Conservation (phyloP, 805 yeast genomes). For the Candida corydali region DNA sequence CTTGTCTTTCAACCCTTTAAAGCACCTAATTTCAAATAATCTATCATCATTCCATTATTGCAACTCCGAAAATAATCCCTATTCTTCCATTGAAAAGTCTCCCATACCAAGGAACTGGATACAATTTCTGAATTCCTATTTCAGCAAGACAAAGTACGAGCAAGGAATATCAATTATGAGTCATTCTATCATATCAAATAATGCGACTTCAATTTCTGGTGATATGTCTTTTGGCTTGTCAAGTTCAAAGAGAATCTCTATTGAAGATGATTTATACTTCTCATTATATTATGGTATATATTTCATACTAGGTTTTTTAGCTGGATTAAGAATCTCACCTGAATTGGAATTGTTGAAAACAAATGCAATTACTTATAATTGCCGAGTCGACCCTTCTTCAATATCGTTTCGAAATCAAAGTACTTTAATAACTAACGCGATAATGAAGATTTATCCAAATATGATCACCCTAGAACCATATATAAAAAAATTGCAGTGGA, state of each 20-base stretch:
- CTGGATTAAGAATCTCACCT: constrained; percentile 6
- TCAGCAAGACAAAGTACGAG: not conserved
- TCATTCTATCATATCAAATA: constrained; percentile 2
- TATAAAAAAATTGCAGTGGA: constrained; percentile 6
- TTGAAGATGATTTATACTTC: constrained; percentile 3
- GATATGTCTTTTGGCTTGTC: constrained; percentile 4
- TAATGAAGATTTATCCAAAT: constrained; percentile 6
- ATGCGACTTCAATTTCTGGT: constrained; percentile 1
- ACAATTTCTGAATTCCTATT: constrained; percentile 2
- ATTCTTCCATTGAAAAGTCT: not conserved
- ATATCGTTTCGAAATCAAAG: not conserved
- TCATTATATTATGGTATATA: constrained; percentile 6
- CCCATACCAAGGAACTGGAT: constrained; percentile 8
- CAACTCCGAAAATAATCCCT: not conserved
- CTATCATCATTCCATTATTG: not conserved
- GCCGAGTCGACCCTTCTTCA: constrained; percentile 8
- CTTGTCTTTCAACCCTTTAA: not conserved
- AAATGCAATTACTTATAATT: constrained; percentile 3
- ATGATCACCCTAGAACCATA: not conserved
- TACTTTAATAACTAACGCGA: not conserved
- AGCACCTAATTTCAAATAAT: not conserved
- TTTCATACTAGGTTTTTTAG: constrained; percentile 3
- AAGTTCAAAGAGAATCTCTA: not conserved
- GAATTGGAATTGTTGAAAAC: constrained; percentile 3
- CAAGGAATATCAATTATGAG: constrained; percentile 7